These are phyloP conservation scores for Dactylellina leptospora DNA, from an alignment of 2,329 filamentous ascomycete species.

Conservation along the genomic window DNA sequence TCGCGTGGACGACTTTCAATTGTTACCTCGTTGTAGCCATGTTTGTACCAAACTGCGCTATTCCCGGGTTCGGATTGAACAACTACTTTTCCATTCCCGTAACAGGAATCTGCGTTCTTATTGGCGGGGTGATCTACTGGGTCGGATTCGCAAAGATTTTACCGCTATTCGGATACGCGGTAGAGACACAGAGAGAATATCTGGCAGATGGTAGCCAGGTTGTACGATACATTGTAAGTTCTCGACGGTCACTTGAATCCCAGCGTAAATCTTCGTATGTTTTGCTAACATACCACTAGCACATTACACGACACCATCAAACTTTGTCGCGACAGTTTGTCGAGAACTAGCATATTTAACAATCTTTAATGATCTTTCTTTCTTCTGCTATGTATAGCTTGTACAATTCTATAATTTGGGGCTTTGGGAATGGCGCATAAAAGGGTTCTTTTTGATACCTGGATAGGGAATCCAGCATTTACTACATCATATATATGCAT, in stretches of 20 bases:
- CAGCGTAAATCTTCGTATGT: neutral
- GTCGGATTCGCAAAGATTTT: slow-evolving; percentile 65
- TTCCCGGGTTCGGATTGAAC: slow-evolving; percentile 59
- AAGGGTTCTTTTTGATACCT: neutral
- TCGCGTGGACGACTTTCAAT: slow-evolving; percentile 66
- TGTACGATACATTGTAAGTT: slow-evolving; percentile 48
- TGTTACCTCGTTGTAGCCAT: slow-evolving; percentile 66
- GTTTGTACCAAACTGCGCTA: slow-evolving; percentile 66
- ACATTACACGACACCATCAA: slow-evolving; percentile 47
- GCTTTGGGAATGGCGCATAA: neutral
- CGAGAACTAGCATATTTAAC: slow-evolving; percentile 10
- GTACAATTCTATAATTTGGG: slow-evolving; percentile 1
- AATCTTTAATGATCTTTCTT: neutral
- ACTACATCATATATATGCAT: neutral
- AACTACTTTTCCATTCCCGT: slow-evolving; percentile 67
- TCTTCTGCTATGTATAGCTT: neutral
- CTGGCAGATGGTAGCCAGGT: slow-evolving; percentile 51
- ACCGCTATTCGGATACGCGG: slow-evolving; percentile 61
- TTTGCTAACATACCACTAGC: slow-evolving; percentile 12
- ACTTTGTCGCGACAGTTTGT: slow-evolving; percentile 25
- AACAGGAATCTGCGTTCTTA: slow-evolving; percentile 65
- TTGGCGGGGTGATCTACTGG: slow-evolving; percentile 67
- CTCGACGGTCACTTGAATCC: neutral
- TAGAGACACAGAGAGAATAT: slow-evolving; percentile 48
- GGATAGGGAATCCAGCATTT: no score